Evolutionary conservation across 495 filamentous ascomycete species (phyloP).

Genomic region (Xylaria nigripes): DNA sequence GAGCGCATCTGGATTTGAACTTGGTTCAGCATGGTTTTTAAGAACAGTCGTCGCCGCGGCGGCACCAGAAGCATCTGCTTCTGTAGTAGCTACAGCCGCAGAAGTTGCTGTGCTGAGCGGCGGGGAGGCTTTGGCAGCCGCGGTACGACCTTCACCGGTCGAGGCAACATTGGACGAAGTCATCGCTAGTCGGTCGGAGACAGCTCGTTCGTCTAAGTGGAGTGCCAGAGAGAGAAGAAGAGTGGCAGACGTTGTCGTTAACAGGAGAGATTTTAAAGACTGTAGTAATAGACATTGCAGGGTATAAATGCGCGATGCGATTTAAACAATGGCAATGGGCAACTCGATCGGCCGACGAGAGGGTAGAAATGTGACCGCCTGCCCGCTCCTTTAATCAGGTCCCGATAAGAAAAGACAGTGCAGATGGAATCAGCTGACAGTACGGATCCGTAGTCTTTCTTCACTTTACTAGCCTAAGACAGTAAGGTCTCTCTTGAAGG

Average conservation of each 20-base stretch:
- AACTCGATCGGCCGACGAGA: constrained; percentile 14
- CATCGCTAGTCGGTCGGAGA: constrained; percentile 27
- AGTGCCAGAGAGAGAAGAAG: constrained; percentile 13
- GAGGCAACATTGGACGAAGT: constrained; percentile 29
- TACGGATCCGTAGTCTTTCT: not conserved
- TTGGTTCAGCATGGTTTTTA: not conserved
- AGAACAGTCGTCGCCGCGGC: not conserved
- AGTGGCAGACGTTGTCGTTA: constrained; percentile 1
- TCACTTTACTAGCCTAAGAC: not conserved
- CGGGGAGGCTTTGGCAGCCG: constrained; percentile 1
- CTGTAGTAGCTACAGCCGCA: not conserved
- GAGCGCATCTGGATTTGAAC: constrained; percentile 16
- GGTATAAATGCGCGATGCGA: constrained; percentile 13
- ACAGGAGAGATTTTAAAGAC: not conserved
- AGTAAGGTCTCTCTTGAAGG: not conserved
- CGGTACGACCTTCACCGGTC: constrained; percentile 15
- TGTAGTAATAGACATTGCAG: constrained; percentile 10
- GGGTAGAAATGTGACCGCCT: constrained; percentile 26
- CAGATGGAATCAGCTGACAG: constrained; percentile 16
- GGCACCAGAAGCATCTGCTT: constrained; percentile 1
- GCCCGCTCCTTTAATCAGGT: constrained; percentile 7
- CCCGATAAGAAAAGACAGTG: constrained; percentile 21
- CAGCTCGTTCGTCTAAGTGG: constrained; percentile 30
- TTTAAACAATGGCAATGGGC: constrained; percentile 13
- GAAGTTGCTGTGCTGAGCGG: not conserved